Base-by-base conservation (phyloP, 495 filamentous ascomycete species). In the Jackrogersella minutella region DNA sequence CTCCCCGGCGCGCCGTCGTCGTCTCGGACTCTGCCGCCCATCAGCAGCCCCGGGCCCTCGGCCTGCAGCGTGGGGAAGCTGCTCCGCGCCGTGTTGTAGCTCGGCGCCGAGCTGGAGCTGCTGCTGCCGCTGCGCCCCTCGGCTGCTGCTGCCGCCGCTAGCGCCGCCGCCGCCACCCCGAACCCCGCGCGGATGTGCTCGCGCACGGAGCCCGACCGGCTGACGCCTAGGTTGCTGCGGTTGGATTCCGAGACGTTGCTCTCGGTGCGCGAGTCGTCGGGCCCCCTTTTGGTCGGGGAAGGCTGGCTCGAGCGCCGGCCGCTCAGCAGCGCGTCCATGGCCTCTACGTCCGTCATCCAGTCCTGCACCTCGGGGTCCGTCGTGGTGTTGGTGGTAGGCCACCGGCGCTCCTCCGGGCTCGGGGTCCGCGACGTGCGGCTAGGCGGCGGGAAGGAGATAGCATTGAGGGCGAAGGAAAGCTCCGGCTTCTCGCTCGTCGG, bases 71-170 rank as follows among this genome's bases (percentile, higher is more conserved):
- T 80, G 1, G 81, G 78, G 60, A 91, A 85, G 16, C 82, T 84
- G 13, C 86, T 86, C 14, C 82, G 81, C 5, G 90, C 90, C 0
- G 91, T 92, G 34, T 82, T 86, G 72, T 88, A 93, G 47, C 84
- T 89, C 21, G 86, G 86, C n/a, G 84, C 73, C 11, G 71, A 73
- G 71, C 62, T 73, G 30, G 74, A 76, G 47, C 76, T 74, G 50
- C 76, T 76, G 22, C 74, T 66, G 58, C 74, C 70, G 52, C 76
- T 71, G 6, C 51, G 67, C 17, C 62, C 74, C 5, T 64, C 69
- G 16, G 50, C 51, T 11, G 72, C 69, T n/a, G 50, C 51, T 11
- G 72, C 71, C 6, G 50, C 58, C 9, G 65, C 66, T 5, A 56
- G 43, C 5, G 74, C 68, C 13, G 64, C 66, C 5, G 62, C 61